Base-by-base conservation (phyloP, 805 yeast genomes). In the Cyberlindnera veronae region DNA sequence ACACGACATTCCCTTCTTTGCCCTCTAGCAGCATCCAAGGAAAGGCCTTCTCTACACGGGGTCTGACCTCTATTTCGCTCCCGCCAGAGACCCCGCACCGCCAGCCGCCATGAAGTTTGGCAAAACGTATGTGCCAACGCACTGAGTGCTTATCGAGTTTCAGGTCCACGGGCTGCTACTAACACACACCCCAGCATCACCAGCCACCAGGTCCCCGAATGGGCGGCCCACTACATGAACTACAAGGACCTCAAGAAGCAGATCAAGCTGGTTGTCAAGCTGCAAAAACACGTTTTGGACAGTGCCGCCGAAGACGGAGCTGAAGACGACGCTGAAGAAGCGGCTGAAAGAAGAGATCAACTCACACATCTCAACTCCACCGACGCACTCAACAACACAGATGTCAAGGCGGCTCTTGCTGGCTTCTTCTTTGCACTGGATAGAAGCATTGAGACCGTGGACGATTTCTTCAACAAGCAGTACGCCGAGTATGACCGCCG, bases 161-260 rank as follows among this genome's bases (percentile, higher is more conserved):
- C 34, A 22, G 15, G 13, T 8, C 22, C 12, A 18, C 16, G 15
- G 6, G 7, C 14, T 26, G 20, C 21, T 32, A 34, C 36, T 34
- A 26, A 34, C 30, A 31, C 27, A 12, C 29, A 5, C 13, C 9
- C n/a, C 39, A 42, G 46, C 12, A 70, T 86, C 50, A 66, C 79
- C 23, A 71, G 84, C 34, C 95, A 91, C 63, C 95, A 89, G 68
- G 88, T 90, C 42, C 97, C 97, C 4, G 96, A 89, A 63, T 91
- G 98, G 98, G 39, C 48, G 15, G 75, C 77, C 42, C 74, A 74
- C 54, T 91, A 91, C 57, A 76, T 91, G 71, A 84, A 87, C 64
- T 91, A 91, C 64, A 91, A 89, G 61, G 77, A 74, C 35, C 70
- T 91, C 51, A 91, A 91, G 67, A 81, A 84, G 55, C 76, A 78